phyloP scores from a whole-genome alignment of 805 yeast species.

The Metschnikowia rubicola region DNA sequence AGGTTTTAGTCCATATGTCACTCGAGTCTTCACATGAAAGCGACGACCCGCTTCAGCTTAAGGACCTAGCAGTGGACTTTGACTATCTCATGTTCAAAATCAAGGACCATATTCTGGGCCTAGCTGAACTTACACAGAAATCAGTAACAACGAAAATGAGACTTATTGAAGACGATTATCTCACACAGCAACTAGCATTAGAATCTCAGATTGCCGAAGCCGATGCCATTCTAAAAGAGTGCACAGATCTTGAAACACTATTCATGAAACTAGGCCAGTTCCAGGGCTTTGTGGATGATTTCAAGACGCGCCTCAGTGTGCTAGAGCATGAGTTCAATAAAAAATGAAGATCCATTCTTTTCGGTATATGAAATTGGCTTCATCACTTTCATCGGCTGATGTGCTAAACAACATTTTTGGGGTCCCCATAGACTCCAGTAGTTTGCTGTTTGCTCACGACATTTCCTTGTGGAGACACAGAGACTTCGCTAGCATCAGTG shows the following conservation, averaged over 20 bases:
- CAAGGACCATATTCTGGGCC: slow-evolving; percentile 48
- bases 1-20: neutral
- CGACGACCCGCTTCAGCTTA: slow-evolving; percentile 63
- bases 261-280: slow-evolving; percentile 54
- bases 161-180: slow-evolving; percentile 22
- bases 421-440: slow-evolving; percentile 1
- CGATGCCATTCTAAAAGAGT: slow-evolving; percentile 38
- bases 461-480: neutral
- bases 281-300: slow-evolving; percentile 27
- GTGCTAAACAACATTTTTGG: slow-evolving; percentile 1
- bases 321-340: slow-evolving; percentile 16
- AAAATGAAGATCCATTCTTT: neutral
- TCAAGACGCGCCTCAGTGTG: slow-evolving; percentile 17
- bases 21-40: neutral
- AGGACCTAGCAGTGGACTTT: slow-evolving; percentile 55
- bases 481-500: neutral
- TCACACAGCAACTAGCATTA: slow-evolving; percentile 24
- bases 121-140: slow-evolving; percentile 40
- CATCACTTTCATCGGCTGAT: neutral
- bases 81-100: slow-evolving; percentile 66
- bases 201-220: slow-evolving; percentile 39
- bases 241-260: slow-evolving; percentile 50
- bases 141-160: slow-evolving; percentile 32
- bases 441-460: neutral
- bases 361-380: neutral